These are phyloP conservation scores for Abrus precatorius DNA, from an alignment of 306 rosid species.

Conservation along the genomic window DNA sequence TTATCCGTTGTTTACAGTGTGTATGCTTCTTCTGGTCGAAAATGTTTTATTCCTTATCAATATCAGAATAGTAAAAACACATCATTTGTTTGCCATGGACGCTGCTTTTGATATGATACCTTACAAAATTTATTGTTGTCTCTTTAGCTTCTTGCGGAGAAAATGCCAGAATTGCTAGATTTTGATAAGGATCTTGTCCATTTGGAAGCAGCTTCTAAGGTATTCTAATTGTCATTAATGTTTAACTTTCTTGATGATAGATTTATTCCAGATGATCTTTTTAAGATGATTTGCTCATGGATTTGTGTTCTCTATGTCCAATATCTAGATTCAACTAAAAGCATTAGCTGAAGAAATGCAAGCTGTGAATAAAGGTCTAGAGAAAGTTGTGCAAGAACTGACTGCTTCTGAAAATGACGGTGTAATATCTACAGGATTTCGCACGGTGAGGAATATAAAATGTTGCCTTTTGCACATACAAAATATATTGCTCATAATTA, in stretches of 20 bases:
- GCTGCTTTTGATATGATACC: constrained; percentile 43
- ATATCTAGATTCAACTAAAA: constrained; percentile 88
- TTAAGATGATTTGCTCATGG: constrained; percentile 37
- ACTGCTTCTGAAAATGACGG: constrained; percentile 91
- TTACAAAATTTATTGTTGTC: constrained; percentile 42
- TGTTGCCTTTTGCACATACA: constrained; percentile 22
- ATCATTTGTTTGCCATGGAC: constrained; percentile 22
- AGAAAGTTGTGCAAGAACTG: constrained; percentile 97
- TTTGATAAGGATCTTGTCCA: constrained; percentile 93
- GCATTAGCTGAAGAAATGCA: constrained; percentile 99
- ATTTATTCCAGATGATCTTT: constrained; percentile 10
- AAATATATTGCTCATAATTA: neutral
- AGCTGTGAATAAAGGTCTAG: constrained; percentile 98
- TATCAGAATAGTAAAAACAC: neutral
- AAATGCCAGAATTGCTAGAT: constrained; percentile 94
- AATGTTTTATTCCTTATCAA: neutral
- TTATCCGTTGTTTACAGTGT: neutral
- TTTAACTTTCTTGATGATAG: constrained; percentile 37
- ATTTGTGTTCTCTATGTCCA: constrained; percentile 30
- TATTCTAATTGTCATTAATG: constrained; percentile 50
- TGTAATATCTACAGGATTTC: constrained; percentile 81
- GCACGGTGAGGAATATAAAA: constrained; percentile 63
- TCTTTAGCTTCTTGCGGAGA: constrained; percentile 85
- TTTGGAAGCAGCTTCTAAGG: constrained; percentile 98
- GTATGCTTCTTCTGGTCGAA: neutral